phyloP scores from a whole-genome alignment of 495 filamentous ascomycete species.

The Thozetella sp. region DNA sequence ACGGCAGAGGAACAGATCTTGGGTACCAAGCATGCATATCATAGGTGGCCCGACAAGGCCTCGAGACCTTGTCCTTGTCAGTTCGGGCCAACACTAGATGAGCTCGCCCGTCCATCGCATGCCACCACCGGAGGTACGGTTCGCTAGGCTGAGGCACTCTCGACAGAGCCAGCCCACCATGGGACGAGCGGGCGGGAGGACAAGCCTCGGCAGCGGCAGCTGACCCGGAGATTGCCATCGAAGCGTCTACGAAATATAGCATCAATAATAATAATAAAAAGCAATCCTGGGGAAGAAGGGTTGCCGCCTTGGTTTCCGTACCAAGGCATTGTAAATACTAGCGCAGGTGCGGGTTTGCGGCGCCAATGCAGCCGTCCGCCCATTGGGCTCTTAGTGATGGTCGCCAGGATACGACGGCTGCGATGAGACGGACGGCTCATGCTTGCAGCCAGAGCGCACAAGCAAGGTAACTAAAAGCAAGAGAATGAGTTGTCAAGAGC shows the following conservation, averaged over 20 bases:
- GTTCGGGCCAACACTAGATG: constrained; percentile 12
- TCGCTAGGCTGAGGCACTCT: not conserved
- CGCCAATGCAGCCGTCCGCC: not conserved
- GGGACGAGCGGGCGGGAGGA: not conserved
- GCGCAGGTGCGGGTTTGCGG: no score
- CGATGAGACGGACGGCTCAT: not conserved
- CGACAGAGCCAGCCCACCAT: not conserved
- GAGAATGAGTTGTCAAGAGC: not conserved
- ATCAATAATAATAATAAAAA: not conserved
- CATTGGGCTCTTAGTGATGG: not conserved
- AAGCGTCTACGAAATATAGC: not conserved
- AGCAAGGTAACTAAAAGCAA: not conserved
- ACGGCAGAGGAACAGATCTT: constrained; percentile 31
- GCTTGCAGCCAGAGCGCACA: not conserved
- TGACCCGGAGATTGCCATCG: not conserved
- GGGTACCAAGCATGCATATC: constrained; percentile 36
- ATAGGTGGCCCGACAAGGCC: constrained; percentile 23
- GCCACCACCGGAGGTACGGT: not conserved
- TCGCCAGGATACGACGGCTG: not conserved
- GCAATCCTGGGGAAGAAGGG: not conserved
- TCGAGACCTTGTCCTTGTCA: constrained; percentile 31
- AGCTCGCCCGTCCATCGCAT: not conserved
- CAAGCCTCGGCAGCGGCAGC: not conserved
- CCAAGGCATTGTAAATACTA: not conserved
- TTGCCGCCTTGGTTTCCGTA: not conserved